Conservation (phyloP, 1,284 basidiomycete species). For the Ganoderma boninense region DNA sequence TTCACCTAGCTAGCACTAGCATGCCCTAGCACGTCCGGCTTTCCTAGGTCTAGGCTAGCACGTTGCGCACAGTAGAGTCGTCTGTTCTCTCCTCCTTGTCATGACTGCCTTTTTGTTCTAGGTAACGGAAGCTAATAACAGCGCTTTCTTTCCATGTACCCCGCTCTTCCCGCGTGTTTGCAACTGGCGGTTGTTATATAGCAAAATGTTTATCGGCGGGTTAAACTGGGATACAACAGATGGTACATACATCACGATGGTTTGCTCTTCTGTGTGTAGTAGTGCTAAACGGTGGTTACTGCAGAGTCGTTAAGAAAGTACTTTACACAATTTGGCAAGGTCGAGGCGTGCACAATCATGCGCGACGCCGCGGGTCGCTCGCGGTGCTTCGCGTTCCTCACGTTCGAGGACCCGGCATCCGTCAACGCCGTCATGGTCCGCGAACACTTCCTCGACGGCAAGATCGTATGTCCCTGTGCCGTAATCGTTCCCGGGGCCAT, state of each 20-base stretch:
- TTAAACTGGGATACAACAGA: slow-evolving; percentile 99
- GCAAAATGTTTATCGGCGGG: slow-evolving; percentile 99
- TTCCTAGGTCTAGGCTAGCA: slow-evolving; percentile 65
- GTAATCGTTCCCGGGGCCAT: slow-evolving; percentile 40
- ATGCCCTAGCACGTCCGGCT: slow-evolving; percentile 52
- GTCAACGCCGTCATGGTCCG: slow-evolving; percentile 86
- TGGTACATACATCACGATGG: slow-evolving; percentile 65
- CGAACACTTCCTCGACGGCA: slow-evolving; percentile 92
- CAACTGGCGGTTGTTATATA: slow-evolving; percentile 50
- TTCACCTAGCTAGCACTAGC: slow-evolving; percentile 64
- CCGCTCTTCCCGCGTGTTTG: slow-evolving; percentile 28
- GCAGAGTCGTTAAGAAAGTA: slow-evolving; percentile 77
- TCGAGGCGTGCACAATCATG: slow-evolving; percentile 96
- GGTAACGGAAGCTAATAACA: slow-evolving; percentile 84
- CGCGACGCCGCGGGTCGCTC: slow-evolving; percentile 91
- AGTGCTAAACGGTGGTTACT: slow-evolving; percentile 41
- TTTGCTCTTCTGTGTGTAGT: slow-evolving; percentile 25
- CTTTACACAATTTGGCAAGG: slow-evolving; percentile 80
- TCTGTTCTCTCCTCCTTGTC: slow-evolving; percentile 61
- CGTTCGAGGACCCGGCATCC: slow-evolving; percentile 85
- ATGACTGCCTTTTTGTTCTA: slow-evolving; percentile 70
- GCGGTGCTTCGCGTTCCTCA: slow-evolving; percentile 94
- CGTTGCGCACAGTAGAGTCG: slow-evolving; percentile 76
- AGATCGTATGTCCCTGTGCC: slow-evolving; percentile 91
- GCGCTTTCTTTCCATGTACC: slow-evolving; percentile 47